Percentiles rank a stretch among this genome's conserved stretches.
These are phyloP conservation scores for Dichotomopilus funicola DNA, from an alignment of 2,329 filamentous ascomycete genomes.

Conservation along the genomic window DNA sequence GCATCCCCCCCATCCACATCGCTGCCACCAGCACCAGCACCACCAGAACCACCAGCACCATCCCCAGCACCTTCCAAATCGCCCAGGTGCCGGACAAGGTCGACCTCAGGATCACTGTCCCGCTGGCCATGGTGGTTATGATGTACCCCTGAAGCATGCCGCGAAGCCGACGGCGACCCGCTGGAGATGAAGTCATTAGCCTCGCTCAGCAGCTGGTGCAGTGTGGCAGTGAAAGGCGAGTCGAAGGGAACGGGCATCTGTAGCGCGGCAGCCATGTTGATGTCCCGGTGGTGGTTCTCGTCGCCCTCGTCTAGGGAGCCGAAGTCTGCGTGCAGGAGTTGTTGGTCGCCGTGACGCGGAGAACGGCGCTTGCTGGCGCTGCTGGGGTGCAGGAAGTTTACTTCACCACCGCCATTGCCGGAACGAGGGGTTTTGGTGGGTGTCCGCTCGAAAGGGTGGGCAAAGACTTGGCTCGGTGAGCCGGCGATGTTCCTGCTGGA, in stretches of 20 bases:
- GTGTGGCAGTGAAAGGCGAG: slow-evolving; percentile 56
- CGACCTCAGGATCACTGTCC: background rate
- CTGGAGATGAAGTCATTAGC: slow-evolving; percentile 39
- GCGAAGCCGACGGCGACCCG: slow-evolving; percentile 31
- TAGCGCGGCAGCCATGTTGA: background rate
- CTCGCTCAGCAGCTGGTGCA: slow-evolving; percentile 59
- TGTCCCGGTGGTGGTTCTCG: slow-evolving; percentile 1
- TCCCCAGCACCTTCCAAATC: slow-evolving; percentile 13
- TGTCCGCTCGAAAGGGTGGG: slow-evolving; percentile 37
- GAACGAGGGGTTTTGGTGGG: slow-evolving; percentile 39
- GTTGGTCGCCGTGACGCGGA: slow-evolving; percentile 31
- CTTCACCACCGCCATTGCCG: background rate
- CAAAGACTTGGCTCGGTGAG: slow-evolving; percentile 39
- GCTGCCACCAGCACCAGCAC: background rate
- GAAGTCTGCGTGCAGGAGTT: slow-evolving; percentile 24
- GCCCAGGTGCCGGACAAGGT: too few species aligned
- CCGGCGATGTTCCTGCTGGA: slow-evolving; percentile 25
- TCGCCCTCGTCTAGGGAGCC: slow-evolving; percentile 27
- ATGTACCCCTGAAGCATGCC: slow-evolving; percentile 28
- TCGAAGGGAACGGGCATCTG: slow-evolving; percentile 29
- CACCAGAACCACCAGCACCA: slow-evolving; percentile 9
- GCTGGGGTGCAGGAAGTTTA: background rate
- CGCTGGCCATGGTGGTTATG: slow-evolving; percentile 4
- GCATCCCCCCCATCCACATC: slow-evolving; percentile 18
- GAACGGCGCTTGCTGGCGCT: slow-evolving; percentile 35